Evolutionary conservation across 257 asterid species (phyloP).

Genomic region (Salvia splendens): DNA sequence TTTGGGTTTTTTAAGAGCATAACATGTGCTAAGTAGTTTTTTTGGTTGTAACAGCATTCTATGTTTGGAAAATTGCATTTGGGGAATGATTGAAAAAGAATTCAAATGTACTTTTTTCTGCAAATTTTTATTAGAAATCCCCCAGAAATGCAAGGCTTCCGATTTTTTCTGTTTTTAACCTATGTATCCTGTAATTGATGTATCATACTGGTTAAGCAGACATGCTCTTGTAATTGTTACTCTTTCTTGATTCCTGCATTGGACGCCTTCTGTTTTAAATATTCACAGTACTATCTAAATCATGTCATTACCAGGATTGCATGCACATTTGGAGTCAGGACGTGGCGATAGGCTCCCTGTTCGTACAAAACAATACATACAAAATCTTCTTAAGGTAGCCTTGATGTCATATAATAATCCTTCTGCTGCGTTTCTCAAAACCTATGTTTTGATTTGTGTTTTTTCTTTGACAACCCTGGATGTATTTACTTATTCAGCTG

Average conservation of each 20-base stretch:
- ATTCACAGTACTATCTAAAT: conserved; percentile 5
- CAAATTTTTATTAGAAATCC: neutral
- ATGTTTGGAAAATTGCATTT: conserved; percentile 11
- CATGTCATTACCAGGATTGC: conserved; percentile 45
- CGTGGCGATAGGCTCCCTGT: conserved; percentile 66
- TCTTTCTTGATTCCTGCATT: neutral
- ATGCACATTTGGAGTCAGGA: conserved; percentile 61
- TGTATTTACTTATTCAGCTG: conserved; percentile 39
- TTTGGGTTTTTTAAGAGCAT: neutral
- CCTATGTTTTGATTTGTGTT: neutral
- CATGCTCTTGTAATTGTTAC: conserved; percentile 15
- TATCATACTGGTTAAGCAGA: conserved; percentile 3
- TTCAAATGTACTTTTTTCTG: neutral
- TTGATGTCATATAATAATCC: neutral
- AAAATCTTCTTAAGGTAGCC: conserved; percentile 76
- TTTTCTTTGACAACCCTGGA: conserved; percentile 13
- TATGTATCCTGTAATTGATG: neutral
- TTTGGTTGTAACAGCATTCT: neutral
- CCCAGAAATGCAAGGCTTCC: conserved; percentile 6
- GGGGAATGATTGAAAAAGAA: neutral
- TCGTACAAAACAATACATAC: conserved; percentile 55
- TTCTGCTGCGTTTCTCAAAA: neutral
- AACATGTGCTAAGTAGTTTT: neutral
- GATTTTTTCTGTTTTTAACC: neutral
- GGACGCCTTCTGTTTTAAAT: neutral